phyloP scores from a whole-genome alignment of 2,329 filamentous ascomycete species.

The Chaetomiaceae sp. region DNA sequence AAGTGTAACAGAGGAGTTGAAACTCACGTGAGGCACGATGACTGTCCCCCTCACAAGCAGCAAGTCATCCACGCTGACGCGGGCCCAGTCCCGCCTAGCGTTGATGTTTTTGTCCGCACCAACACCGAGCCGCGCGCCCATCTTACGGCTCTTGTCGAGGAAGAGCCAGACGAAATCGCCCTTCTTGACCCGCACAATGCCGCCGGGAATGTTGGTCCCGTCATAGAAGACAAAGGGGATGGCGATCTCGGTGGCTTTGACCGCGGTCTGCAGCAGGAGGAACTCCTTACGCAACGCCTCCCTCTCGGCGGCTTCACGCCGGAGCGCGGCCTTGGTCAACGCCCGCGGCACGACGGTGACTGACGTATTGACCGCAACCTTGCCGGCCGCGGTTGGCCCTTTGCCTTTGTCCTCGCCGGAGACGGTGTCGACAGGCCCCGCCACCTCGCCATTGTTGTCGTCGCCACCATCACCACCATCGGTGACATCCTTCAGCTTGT shows the following conservation, averaged over 20 bases:
- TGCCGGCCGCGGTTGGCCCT: slow-evolving; percentile 31
- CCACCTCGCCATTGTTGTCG: slow-evolving; percentile 20
- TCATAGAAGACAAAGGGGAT: slow-evolving; percentile 98
- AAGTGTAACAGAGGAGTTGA: background rate
- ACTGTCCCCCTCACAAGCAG: slow-evolving; percentile 87
- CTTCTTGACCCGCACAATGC: slow-evolving; percentile 81
- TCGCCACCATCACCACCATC: slow-evolving; percentile 8
- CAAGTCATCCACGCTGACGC: slow-evolving; percentile 90
- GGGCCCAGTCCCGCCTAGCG: slow-evolving; percentile 77
- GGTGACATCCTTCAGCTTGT: background rate
- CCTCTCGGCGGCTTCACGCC: slow-evolving; percentile 69
- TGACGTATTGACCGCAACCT: slow-evolving; percentile 58
- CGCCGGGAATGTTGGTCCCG: slow-evolving; percentile 82
- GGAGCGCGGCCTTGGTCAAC: slow-evolving; percentile 58
- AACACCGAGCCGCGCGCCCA: slow-evolving; percentile 77
- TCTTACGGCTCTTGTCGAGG: slow-evolving; percentile 83
- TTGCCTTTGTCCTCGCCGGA: slow-evolving; percentile 24
- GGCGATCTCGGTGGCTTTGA: slow-evolving; percentile 83
- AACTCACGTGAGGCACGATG: slow-evolving; percentile 86
- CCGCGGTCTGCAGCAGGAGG: slow-evolving; percentile 71
- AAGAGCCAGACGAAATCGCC: slow-evolving; percentile 92
- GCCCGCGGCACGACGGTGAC: slow-evolving; percentile 66
- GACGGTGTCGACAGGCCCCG: slow-evolving; percentile 7
- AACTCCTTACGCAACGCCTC: slow-evolving; percentile 77
- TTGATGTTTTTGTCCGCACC: slow-evolving; percentile 61